phyloP scores from a whole-genome alignment of 768 basidiomycete species.

The Coprinellus micaceus region DNA sequence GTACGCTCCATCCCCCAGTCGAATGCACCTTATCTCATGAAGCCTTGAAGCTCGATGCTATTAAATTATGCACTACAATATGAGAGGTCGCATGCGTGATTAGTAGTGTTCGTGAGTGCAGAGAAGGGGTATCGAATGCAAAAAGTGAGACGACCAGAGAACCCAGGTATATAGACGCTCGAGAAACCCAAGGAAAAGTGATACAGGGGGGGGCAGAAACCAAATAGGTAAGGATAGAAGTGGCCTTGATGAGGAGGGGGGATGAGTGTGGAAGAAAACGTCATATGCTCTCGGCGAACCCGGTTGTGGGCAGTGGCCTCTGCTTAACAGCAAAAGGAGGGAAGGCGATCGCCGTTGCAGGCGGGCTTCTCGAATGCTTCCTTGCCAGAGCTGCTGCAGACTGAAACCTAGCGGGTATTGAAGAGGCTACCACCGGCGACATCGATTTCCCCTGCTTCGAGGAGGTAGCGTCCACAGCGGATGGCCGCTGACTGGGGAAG shows the following conservation, averaged over 20 bases:
- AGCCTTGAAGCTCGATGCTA: too few relatives aligned
- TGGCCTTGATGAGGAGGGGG: too few relatives aligned
- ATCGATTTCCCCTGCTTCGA: not conserved
- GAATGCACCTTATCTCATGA: too few relatives aligned
- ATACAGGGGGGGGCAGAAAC: too few relatives aligned
- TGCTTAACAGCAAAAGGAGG: not conserved
- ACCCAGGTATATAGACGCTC: too few relatives aligned
- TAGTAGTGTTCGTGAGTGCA: too few relatives aligned
- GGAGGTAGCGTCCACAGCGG: not conserved
- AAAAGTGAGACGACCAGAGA: too few relatives aligned
- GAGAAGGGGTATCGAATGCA: too few relatives aligned
- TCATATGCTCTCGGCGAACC: not conserved
- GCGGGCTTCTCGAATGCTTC: not conserved
- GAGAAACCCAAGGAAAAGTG: too few relatives aligned
- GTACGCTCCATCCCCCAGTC: not conserved
- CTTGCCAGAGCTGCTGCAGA: not conserved
- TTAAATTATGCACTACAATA: too few relatives aligned
- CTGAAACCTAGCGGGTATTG: not conserved
- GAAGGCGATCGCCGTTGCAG: not conserved
- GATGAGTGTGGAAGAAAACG: not conserved
- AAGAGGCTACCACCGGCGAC: not conserved
- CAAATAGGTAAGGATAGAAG: too few relatives aligned
- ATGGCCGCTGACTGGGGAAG: not conserved
- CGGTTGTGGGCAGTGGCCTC: not conserved
- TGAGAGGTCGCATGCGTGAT: too few relatives aligned